These are phyloP conservation scores for Cochliopodium minus DNA, from an alignment of 208 protist species.

Conservation along the genomic window DNA sequence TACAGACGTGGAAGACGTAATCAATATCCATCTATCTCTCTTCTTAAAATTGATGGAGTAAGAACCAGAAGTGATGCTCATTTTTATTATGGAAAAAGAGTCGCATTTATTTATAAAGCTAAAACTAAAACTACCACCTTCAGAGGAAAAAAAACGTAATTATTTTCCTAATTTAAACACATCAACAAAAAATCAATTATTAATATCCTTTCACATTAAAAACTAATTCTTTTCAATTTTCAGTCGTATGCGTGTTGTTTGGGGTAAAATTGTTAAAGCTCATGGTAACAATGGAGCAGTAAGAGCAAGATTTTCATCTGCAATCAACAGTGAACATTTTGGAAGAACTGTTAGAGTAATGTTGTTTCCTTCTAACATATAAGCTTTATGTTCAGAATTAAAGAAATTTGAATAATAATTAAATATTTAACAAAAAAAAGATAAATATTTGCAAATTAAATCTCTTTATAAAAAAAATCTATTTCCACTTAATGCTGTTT, in stretches of 20 bases:
- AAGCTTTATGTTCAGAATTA: slow-evolving; percentile 29
- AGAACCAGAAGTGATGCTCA: slow-evolving; percentile 71
- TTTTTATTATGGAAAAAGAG: slow-evolving; percentile 96
- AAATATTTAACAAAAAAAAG: too few relatives aligned
- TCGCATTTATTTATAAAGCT: slow-evolving; percentile 90
- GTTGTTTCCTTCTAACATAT: slow-evolving; percentile 89
- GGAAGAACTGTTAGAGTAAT: slow-evolving; percentile 84
- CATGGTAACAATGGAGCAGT: slow-evolving; percentile 91
- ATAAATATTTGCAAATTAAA: too few relatives aligned
- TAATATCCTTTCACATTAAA: too few relatives aligned
- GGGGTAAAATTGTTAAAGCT: slow-evolving; percentile 81
- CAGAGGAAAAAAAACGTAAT: slow-evolving; percentile 1
- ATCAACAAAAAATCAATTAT: too few relatives aligned
- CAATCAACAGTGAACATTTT: slow-evolving; percentile 82
- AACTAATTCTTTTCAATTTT: neutral
- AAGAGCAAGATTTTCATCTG: slow-evolving; percentile 84
- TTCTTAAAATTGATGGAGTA: slow-evolving; percentile 87
- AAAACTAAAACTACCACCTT: slow-evolving; percentile 6
- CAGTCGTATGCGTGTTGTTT: slow-evolving; percentile 78
- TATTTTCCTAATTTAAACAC: too few relatives aligned
- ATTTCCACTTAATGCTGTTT: too few relatives aligned
- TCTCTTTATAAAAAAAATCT: too few relatives aligned
- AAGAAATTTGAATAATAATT: too few relatives aligned
- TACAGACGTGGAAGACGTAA: slow-evolving; percentile 67
- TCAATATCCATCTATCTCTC: slow-evolving; percentile 74